These are phyloP conservation scores for Boletellus ananas DNA, from an alignment of 768 basidiomycete species.

Conservation along the genomic window DNA sequence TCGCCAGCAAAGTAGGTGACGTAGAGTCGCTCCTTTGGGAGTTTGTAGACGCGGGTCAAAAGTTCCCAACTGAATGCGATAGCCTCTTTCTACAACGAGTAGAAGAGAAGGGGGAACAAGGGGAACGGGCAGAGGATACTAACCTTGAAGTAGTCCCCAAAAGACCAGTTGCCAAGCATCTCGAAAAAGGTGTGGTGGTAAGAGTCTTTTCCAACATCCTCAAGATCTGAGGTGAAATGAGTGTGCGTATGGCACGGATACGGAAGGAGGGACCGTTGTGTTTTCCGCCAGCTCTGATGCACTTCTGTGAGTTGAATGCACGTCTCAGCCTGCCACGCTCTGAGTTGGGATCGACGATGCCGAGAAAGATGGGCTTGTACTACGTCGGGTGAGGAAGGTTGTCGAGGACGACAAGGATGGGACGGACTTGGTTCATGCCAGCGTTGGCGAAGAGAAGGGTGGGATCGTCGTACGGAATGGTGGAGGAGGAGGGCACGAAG, in stretches of 20 bases:
- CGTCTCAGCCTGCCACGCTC: constrained; percentile 87
- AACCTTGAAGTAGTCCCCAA: constrained; percentile 99
- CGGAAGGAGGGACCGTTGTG: constrained; percentile 71
- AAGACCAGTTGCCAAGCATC: constrained; percentile 99
- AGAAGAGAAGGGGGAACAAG: constrained; percentile 3
- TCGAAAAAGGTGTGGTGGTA: constrained; percentile 99
- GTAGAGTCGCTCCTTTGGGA: constrained; percentile 89
- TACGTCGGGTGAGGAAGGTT: constrained; percentile 32
- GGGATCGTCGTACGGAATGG: constrained; percentile 96
- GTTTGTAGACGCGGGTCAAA: constrained; percentile 81
- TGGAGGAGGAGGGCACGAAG: constrained; percentile 86
- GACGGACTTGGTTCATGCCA: constrained; percentile 86
- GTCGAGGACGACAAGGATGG: background rate
- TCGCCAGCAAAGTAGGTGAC: constrained; percentile 99
- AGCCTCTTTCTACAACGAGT: constrained; percentile 73
- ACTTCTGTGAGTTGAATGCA: constrained; percentile 96
- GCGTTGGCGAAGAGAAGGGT: constrained; percentile 98
- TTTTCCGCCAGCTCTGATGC: constrained; percentile 97
- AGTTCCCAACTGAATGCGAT: constrained; percentile 93
- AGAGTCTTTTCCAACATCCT: constrained; percentile 98
- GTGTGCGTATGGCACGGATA: background rate
- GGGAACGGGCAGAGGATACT: constrained; percentile 5
- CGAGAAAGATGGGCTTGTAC: constrained; percentile 98
- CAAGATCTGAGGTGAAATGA: constrained; percentile 62
- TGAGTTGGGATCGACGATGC: constrained; percentile 93